Conservation (phyloP, 495 filamentous ascomycete genomes). For the Coniosporium apollinis region DNA sequence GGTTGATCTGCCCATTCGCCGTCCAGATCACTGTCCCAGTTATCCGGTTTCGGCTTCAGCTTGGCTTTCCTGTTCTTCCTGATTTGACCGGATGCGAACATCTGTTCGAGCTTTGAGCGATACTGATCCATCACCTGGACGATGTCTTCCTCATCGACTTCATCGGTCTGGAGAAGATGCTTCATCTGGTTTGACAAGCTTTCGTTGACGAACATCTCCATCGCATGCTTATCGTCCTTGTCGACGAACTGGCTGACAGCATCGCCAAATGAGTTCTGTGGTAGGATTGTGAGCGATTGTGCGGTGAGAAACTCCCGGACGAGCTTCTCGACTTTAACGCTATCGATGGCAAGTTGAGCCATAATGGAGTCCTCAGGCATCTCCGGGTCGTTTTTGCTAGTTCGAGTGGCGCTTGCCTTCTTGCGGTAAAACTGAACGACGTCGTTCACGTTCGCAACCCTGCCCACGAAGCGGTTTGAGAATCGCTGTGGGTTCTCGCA, state of each 20-base stretch:
- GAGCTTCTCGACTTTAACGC: conserved; percentile 71
- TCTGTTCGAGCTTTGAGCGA: conserved; percentile 49
- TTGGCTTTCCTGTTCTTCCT: conserved; percentile 44
- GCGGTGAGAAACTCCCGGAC: conserved; percentile 71
- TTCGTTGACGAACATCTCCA: conserved; percentile 76
- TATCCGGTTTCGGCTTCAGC: conserved; percentile 57
- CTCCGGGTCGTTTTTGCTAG: conserved; percentile 24
- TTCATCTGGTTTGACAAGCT: conserved; percentile 61
- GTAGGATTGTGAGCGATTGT: conserved; percentile 77
- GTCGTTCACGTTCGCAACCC: conserved; percentile 86
- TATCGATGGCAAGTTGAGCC: conserved; percentile 46
- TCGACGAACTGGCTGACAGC: conserved; percentile 86
- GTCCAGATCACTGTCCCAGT: conserved; percentile 75
- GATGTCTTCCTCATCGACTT: conserved; percentile 52
- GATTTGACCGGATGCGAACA: conserved; percentile 50
- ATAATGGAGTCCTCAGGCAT: conserved; percentile 43
- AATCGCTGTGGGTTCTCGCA: conserved; percentile 94
- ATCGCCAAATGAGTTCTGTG: conserved; percentile 80
- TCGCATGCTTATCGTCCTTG: conserved; percentile 87
- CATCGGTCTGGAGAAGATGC: conserved; percentile 46
- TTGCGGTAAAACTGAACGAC: conserved; percentile 87
- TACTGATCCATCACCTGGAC: conserved; percentile 54
- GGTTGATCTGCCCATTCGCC: conserved; percentile 73
- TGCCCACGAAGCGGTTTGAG: conserved; percentile 78
- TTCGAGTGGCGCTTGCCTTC: conserved; percentile 36